Conservation (phyloP, 73 alveolate species). For the Paramecium tetraurelia region DNA sequence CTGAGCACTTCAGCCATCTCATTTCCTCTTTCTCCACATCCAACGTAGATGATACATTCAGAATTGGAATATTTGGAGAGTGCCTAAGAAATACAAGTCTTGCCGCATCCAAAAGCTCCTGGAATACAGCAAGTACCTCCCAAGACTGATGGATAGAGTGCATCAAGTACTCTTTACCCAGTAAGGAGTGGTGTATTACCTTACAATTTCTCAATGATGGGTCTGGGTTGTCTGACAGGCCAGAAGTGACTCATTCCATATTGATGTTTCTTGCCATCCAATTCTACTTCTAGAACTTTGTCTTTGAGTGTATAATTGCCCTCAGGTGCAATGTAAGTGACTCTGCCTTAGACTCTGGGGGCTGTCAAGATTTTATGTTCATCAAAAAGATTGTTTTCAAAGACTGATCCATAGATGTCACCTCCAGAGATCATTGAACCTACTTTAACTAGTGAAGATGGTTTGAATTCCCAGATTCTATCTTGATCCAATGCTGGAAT, state of each 20-base stretch:
- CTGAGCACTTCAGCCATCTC: conserved; percentile 99
- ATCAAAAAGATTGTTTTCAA: conserved; percentile 90
- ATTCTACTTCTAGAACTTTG: conserved; percentile 89
- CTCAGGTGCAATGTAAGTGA: conserved; percentile 80
- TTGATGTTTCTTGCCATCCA: conserved; percentile 81
- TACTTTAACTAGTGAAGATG: conserved; percentile 77
- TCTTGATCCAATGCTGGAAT: conserved; percentile 89
- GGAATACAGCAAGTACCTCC: conserved; percentile 99
- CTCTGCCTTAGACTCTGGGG: conserved; percentile 91
- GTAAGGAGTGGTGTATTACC: conserved; percentile 89
- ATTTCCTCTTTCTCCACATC: conserved; percentile 99
- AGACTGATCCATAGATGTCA: conserved; percentile 93
- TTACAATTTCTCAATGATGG: conserved; percentile 81
- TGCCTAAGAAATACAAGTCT: conserved; percentile 98
- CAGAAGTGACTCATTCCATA: conserved; percentile 88
- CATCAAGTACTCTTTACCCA: conserved; percentile 95
- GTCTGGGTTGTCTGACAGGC: conserved; percentile 95
- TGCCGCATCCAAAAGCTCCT: conserved; percentile 99
- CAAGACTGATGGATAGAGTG: conserved; percentile 94
- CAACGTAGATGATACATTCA: conserved; percentile 94
- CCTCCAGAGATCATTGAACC: conserved; percentile 88
- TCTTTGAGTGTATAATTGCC: conserved; percentile 88
- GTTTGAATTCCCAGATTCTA: conserved; percentile 95
- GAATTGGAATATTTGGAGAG: conserved; percentile 96
- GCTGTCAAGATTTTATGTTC: conserved; percentile 92